Evolutionary conservation across 495 filamentous ascomycete species (phyloP).

Genomic region (Articulospora tetracladia): DNA sequence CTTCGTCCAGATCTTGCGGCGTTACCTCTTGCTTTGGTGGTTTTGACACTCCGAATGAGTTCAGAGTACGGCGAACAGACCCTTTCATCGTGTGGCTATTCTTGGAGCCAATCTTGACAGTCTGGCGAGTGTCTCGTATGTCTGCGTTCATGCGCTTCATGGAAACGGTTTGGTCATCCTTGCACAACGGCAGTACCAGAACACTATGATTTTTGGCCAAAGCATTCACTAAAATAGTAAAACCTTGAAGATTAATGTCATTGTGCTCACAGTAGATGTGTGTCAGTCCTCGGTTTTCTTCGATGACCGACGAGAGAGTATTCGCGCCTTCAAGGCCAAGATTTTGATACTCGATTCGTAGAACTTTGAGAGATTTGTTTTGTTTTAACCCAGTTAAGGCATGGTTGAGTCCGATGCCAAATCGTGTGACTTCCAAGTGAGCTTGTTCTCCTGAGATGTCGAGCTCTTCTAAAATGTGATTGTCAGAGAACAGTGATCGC

Average conservation of each 20-base stretch:
- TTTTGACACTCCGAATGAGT: constrained; percentile 26
- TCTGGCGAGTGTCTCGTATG: constrained; percentile 48
- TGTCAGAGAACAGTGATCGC: constrained; percentile 71
- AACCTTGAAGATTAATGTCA: constrained; percentile 71
- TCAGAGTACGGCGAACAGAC: constrained; percentile 20
- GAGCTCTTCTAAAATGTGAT: constrained; percentile 70
- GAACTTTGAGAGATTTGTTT: constrained; percentile 69
- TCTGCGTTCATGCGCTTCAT: constrained; percentile 60
- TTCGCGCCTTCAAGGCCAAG: constrained; percentile 68
- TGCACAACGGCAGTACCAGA: constrained; percentile 63
- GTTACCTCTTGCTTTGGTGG: constrained; percentile 20
- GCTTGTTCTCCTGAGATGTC: constrained; percentile 89
- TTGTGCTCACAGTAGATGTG: constrained; percentile 78
- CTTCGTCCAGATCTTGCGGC: constrained; percentile 46
- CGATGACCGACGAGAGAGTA: constrained; percentile 72
- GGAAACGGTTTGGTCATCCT: constrained; percentile 54
- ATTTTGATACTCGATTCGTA: constrained; percentile 66
- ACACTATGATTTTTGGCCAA: constrained; percentile 64
- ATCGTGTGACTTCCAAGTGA: constrained; percentile 78
- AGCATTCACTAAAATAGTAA: constrained; percentile 72
- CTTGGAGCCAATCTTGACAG: constrained; percentile 19
- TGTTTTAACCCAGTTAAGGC: constrained; percentile 71
- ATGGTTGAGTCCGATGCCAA: constrained; percentile 77
- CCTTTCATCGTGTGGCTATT: constrained; percentile 21
- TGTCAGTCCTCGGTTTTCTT: constrained; percentile 58